Evolutionary conservation across 2,329 filamentous ascomycete species (phyloP), one percentile per base, ranked within the genome.

Genomic region (Bertia moriformis): DNA sequence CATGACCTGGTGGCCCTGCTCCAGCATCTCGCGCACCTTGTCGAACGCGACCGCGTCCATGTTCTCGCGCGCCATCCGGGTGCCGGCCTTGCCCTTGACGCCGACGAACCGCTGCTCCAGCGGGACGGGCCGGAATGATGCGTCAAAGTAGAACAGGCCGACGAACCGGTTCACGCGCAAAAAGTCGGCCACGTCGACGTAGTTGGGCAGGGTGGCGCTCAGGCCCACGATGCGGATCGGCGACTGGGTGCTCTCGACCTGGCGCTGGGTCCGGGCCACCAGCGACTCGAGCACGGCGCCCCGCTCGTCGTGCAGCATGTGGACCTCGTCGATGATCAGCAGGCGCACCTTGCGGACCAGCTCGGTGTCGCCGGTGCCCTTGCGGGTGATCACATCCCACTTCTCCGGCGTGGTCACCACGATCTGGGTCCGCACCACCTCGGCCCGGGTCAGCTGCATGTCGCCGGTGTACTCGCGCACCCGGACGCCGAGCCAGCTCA

Each of bases 351-450:
- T 98, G 51, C 96, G 91, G 13, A 98, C 93, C 3, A 98, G 72
- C 54, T 96, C 91, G 0, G 91, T 96, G 54, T 98, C 91, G n/a
- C 93, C 91, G 1, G 88, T 96, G 41, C 89, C 93, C 60, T 96
- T 98, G 44, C 91, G 73, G 3, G 91, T 98, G 4, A 98, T 85
- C 1, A 98, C 91, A 55, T 98, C 91, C 93, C 93, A 98, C 60
- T 98, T 98, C 61, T 98, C 91, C 20, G 91, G 91, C 1, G 91
- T 98, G 0, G 91, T 98, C 38, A 98, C 91, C 43, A 98, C 94
- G 48, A 98, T 91, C 55, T 98, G 91, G 0, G 91, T 98, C 45
- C 88, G 81, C 14, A 94, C 72, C 44, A 98, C 94, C 58, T 98
- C 93, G 2, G 85, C 73, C 58, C 98, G 98, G 38, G 89, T 95